These are phyloP conservation scores for Didymella arachidicola DNA, from an alignment of 2,329 filamentous ascomycete species.

Conservation along the genomic window DNA sequence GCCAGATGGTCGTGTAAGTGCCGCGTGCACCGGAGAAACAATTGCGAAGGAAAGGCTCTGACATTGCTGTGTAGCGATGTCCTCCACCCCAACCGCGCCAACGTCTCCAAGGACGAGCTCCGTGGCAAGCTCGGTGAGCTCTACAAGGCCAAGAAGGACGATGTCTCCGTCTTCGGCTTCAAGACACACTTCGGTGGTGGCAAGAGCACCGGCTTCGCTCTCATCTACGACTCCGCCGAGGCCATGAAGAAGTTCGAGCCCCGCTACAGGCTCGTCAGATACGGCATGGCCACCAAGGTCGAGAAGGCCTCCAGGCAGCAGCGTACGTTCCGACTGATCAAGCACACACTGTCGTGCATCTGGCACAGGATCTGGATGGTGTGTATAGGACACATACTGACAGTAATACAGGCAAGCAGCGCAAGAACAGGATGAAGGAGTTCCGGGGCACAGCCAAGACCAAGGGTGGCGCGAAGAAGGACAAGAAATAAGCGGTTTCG, in stretches of 20 bases:
- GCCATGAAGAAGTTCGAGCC: conserved; percentile 99
- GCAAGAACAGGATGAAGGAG: conserved; percentile 99
- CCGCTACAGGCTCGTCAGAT: conserved; percentile 93
- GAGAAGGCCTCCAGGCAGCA: conserved; percentile 99
- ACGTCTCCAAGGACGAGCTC: conserved; percentile 99
- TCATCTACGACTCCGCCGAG: conserved; percentile 98
- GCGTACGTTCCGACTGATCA: conserved; percentile 72
- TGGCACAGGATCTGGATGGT: conserved; percentile 17
- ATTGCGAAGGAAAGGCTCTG: conserved; percentile 36
- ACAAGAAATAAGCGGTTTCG: conserved; percentile 66
- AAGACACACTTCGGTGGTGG: conserved; percentile 99
- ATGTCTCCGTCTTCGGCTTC: conserved; percentile 97
- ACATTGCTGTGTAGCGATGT: conserved; percentile 76
- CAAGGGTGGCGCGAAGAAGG: conserved; percentile 94
- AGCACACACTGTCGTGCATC: conserved; percentile 16
- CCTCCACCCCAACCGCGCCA: conserved; percentile 97
- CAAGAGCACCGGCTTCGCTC: conserved; percentile 98
- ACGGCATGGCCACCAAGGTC: conserved; percentile 90
- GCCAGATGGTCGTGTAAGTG: conserved; percentile 98
- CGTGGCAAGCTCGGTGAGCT: conserved; percentile 90
- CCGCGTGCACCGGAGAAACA: conserved; percentile 28
- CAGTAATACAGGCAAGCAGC: conserved; percentile 86
- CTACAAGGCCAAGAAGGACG: conserved; percentile 98
- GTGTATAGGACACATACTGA: conserved; percentile 39
- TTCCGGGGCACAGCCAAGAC: conserved; percentile 97